Base-by-base conservation (phyloP, 108 stramenopile species). In the Cyclotella kingstonii region DNA sequence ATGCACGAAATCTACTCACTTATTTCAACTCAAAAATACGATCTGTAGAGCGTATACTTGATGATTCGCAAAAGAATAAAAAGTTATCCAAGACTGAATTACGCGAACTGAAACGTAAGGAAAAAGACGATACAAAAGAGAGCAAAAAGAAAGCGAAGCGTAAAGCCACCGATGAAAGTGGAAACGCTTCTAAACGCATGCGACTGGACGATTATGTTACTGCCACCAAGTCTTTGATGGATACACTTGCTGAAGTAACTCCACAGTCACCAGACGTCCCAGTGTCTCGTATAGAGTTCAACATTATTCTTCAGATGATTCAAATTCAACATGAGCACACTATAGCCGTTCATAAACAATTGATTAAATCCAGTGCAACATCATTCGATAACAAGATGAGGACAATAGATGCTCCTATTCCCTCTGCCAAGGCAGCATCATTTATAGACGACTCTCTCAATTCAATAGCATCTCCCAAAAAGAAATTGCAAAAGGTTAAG, bases 21-120 rank as follows among this genome's bases (percentile, higher is more conserved):
- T 52, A 81, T 33, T 94, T 94, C 76, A 87, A 86, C 50, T 60
- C 72, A 31, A 90, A 86, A 54, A 89, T 78, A 54, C 70, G 81
- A n/a, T 76, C 83, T 46, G 73, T 89, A 48, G 94, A 95, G 66
- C 66, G 82, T 34, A 51, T 65, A 21, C 39, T 81, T 7, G 69
- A 82, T 38, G 78, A 47, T 46, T 47, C 84, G 5, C 69, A 81
- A 45, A 70, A 73, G 51, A 65, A 54, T 39, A 79, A 81, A 11
- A 79, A 81, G 43, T 73, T 51, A 23, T 47, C 81, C 2, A 74
- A 82, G 41, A 75, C 81, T 5, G 88, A 84, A 44, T 30, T 70
- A 0, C 55, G 80, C 27, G 76, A 80, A 31, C 27, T 59, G 40
- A 66, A 66, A 26, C 64, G 65, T 19, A 73, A 70, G 29, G 76